Evolutionary conservation across 2,329 filamentous ascomycete genomes (phyloP).

Genomic region (Lithohypha guttulata): DNA sequence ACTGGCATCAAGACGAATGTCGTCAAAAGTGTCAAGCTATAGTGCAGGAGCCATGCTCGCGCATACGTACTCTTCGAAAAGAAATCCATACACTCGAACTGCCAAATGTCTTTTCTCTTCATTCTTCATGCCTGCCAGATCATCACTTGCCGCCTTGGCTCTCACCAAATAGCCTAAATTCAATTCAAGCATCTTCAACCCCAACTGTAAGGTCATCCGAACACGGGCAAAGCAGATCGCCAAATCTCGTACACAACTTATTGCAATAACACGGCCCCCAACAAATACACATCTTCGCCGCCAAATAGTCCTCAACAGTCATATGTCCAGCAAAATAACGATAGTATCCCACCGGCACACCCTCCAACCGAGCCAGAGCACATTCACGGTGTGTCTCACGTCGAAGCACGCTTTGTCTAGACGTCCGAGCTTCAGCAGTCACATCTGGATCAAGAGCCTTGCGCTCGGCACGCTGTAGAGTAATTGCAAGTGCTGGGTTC

Average conservation of each 20-base stretch:
- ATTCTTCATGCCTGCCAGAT: too few species aligned
- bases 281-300: conserved; percentile 18
- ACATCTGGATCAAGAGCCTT: too few species aligned
- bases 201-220: conserved; percentile 11
- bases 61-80: not conserved
- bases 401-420: not conserved
- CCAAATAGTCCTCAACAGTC: conserved; percentile 19
- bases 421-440: too few species aligned
- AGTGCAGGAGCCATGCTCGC: not conserved
- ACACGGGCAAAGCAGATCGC: conserved; percentile 20
- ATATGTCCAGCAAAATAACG: conserved; percentile 20
- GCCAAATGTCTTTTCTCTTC: too few species aligned
- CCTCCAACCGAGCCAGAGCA: conserved; percentile 16
- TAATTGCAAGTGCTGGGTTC: too few species aligned
- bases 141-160: too few species aligned
- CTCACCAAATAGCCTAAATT: too few species aligned
- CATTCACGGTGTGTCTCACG: conserved; percentile 11
- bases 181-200: too few species aligned
- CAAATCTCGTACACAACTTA: conserved; percentile 19
- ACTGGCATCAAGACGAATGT: conserved; percentile 92
- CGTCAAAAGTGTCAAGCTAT: conserved; percentile 83
- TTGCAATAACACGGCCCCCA: conserved; percentile 19
- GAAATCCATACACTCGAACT: too few species aligned
- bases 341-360: conserved; percentile 17
- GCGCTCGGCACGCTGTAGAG: too few species aligned